Percentiles rank a stretch among this genome's conserved stretches.
phyloP scores from a whole-genome alignment of 129 eudicot genomes.

The Chrysanthemum makinoi region DNA sequence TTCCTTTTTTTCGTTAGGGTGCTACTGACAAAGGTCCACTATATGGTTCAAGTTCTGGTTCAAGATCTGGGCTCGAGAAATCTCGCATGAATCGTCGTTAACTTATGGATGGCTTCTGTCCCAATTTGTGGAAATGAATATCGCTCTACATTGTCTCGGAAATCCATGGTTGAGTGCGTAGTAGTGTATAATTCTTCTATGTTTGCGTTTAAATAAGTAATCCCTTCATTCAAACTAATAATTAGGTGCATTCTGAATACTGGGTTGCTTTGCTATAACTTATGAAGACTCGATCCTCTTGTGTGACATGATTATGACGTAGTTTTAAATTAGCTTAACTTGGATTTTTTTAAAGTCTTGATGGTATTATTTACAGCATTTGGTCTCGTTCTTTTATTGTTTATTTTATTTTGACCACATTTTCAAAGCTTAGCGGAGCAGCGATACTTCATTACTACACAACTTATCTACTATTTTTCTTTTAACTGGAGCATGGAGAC shows the following conservation, averaged over 20 bases:
- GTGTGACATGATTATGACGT: constrained; percentile 25
- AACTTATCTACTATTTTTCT: constrained; percentile 8
- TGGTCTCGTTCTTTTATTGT: neutral
- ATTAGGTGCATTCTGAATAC: constrained; percentile 21
- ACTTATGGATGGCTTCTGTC: constrained; percentile 31
- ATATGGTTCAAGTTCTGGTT: constrained; percentile 66
- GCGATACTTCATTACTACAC: constrained; percentile 8
- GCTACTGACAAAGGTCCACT: constrained; percentile 65
- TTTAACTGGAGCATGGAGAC: constrained; percentile 9
- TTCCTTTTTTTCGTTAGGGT: constrained; percentile 47
- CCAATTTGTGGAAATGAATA: constrained; percentile 22
- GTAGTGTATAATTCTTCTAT: constrained; percentile 43
- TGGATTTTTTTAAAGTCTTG: constrained; percentile 10
- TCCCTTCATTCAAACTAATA: constrained; percentile 27
- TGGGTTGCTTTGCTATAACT: constrained; percentile 26
- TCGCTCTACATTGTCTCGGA: constrained; percentile 33
- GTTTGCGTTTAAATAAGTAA: constrained; percentile 45
- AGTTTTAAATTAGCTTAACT: constrained; percentile 17
- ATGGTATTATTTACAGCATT: constrained; percentile 14
- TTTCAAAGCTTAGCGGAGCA: constrained; percentile 23
- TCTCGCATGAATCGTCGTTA: constrained; percentile 57
- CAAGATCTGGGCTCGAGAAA: constrained; percentile 68
- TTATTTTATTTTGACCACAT: constrained; percentile 10
- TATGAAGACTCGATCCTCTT: constrained; percentile 19
- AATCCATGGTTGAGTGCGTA: constrained; percentile 38